A percentile compares a stretch with the other conserved stretches of the same genome.
Evolutionary conservation across 2,329 filamentous ascomycete species (phyloP).

Genomic region (Penicillium aurantiogriseum): DNA sequence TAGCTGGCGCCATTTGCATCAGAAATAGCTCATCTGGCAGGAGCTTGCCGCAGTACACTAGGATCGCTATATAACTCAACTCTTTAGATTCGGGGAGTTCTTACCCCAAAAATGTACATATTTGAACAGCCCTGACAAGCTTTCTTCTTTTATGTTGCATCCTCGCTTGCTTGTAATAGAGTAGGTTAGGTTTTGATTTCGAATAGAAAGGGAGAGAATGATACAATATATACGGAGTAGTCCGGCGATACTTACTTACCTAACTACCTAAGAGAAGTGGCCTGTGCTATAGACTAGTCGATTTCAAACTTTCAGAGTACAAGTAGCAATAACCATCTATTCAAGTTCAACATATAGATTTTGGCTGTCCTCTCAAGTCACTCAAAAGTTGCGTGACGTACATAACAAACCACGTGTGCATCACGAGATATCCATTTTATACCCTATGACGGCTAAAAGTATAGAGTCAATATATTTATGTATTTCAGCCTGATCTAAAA

Average conservation of each 20-base stretch:
- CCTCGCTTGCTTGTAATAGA: not conserved
- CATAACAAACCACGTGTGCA: not conserved
- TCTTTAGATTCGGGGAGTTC: not conserved
- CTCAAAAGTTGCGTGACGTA: not conserved
- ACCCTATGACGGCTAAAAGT: not conserved
- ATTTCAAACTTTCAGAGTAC: no score
- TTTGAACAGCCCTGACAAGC: not conserved
- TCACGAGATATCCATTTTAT: not conserved
- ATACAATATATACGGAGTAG: no score
- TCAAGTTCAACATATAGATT: not conserved
- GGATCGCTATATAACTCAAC: slow-evolving; percentile 1
- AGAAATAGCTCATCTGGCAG: slow-evolving; percentile 11
- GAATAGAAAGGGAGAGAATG: not conserved
- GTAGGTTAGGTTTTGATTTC: not conserved
- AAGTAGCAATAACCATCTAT: not conserved
- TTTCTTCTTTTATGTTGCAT: no score
- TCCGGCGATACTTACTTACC: not conserved
- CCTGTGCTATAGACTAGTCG: not conserved
- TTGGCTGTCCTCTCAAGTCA: not conserved
- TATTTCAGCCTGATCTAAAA: not conserved
- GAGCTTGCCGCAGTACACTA: not conserved
- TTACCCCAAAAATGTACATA: not conserved
- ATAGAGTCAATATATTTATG: not conserved
- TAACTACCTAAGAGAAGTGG: not conserved
- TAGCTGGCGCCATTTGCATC: slow-evolving; percentile 55